These are phyloP conservation scores for Clavispora santaluciae DNA, from an alignment of 805 yeast genomes.

Conservation along the genomic window DNA sequence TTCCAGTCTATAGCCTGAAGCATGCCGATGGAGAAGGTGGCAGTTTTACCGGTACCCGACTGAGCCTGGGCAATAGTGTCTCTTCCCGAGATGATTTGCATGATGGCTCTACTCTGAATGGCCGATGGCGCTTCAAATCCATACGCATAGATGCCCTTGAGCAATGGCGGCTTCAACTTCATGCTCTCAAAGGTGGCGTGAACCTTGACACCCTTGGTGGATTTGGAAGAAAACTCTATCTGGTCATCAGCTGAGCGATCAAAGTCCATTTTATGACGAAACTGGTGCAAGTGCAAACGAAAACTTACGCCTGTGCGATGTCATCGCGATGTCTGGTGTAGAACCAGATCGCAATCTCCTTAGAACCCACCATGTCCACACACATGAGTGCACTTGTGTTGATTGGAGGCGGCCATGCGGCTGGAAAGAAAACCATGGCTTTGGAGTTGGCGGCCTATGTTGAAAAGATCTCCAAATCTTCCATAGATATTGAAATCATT, in stretches of 20 bases:
- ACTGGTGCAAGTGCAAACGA: not conserved
- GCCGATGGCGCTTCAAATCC: conserved; percentile 97
- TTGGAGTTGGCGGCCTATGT: conserved; percentile 29
- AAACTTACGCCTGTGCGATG: not conserved
- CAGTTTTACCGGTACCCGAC: conserved; percentile 99
- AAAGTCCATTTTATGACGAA: conserved; percentile 36
- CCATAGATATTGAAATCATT: conserved; percentile 24
- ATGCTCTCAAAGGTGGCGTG: conserved; percentile 44
- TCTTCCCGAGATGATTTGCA: conserved; percentile 89
- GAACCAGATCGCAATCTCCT: not conserved
- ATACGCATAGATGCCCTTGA: conserved; percentile 67
- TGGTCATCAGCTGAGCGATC: conserved; percentile 52
- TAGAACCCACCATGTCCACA: too few species aligned
- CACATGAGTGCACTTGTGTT: conserved; percentile 37
- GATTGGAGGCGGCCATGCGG: conserved; percentile 60
- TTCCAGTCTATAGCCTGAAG: conserved; percentile 78
- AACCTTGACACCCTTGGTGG: conserved; percentile 51
- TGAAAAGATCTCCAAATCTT: conserved; percentile 7
- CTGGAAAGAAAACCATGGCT: conserved; percentile 47
- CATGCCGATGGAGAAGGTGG: conserved; percentile 93
- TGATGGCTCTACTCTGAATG: conserved; percentile 94
- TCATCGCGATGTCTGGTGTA: conserved; percentile 1
- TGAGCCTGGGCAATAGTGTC: conserved; percentile 99
- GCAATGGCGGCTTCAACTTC: conserved; percentile 35
- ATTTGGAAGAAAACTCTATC: conserved; percentile 46